Percentiles rank a stretch among this genome's conserved stretches.
Conservation (phyloP, 495 filamentous ascomycete genomes). For the Xylaria telfairii region DNA sequence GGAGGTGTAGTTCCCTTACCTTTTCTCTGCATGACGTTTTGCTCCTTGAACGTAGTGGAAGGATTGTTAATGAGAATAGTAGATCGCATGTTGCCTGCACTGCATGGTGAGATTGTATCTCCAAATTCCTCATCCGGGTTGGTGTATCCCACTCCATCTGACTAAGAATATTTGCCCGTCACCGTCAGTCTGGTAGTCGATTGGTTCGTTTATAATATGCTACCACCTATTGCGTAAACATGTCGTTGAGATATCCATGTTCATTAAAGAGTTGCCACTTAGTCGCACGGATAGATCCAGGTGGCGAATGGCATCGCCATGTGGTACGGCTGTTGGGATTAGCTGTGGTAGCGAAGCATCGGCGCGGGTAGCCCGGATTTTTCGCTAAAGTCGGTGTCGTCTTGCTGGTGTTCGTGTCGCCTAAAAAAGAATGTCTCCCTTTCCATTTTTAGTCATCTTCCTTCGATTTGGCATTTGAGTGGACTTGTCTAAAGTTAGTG, state of each 20-base stretch:
- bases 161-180: background rate
- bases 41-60: background rate
- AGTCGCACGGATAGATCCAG: slow-evolving; percentile 10
- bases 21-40: background rate
- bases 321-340: background rate
- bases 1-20: background rate
- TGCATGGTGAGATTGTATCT: background rate
- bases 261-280: background rate
- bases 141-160: background rate
- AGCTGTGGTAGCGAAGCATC: background rate
- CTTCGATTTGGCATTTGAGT: background rate
- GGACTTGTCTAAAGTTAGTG: slow-evolving; percentile 8
- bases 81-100: background rate
- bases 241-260: background rate
- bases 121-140: background rate
- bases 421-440: background rate
- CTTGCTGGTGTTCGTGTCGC: background rate
- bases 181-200: background rate
- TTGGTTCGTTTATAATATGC: background rate
- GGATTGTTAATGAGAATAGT: background rate
- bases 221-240: background rate
- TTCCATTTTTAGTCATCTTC: slow-evolving; percentile 12
- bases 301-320: background rate
- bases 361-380: background rate
- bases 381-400: background rate